phyloP scores from a whole-genome alignment of 148 eudicot genomes.

The Vaccinium darrowii region DNA sequence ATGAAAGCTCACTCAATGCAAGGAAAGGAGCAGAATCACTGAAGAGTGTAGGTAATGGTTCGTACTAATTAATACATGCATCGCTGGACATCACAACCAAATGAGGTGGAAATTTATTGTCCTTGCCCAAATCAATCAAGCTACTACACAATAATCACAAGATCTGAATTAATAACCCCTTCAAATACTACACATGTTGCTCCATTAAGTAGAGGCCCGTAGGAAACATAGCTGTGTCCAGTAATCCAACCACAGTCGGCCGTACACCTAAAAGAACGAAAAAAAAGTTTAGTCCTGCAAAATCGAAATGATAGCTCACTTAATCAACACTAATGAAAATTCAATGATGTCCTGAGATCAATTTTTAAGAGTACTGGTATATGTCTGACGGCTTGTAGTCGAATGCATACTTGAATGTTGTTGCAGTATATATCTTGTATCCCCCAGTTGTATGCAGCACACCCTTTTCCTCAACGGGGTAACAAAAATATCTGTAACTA shows the following conservation, averaged over 20 bases:
- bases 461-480: conserved; percentile 44
- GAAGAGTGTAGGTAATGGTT: background rate
- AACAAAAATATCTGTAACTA: background rate
- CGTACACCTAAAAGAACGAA: conserved; percentile 66
- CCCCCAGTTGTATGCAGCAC: conserved; percentile 99
- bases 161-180: conserved; percentile 60
- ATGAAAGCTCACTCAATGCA: background rate
- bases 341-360: background rate
- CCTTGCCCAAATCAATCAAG: background rate
- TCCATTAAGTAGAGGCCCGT: conserved; percentile 98
- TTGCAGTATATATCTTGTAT: conserved; percentile 95
- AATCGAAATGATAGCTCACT: background rate
- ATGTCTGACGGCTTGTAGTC: conserved; percentile 89
- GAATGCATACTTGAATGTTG: conserved; percentile 96
- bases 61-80: background rate
- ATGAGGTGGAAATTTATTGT: background rate
- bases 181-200: conserved; percentile 78
- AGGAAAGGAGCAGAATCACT: background rate
- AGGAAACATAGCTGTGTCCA: conserved; percentile 97
- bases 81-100: background rate
- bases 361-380: conserved; percentile 60
- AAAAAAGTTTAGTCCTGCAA: background rate
- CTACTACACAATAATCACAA: background rate
- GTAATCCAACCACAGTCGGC: conserved; percentile 99
- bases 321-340: background rate